Base-by-base conservation (phyloP, 2,329 filamentous ascomycete species). In the Penicillium verrucosum region DNA sequence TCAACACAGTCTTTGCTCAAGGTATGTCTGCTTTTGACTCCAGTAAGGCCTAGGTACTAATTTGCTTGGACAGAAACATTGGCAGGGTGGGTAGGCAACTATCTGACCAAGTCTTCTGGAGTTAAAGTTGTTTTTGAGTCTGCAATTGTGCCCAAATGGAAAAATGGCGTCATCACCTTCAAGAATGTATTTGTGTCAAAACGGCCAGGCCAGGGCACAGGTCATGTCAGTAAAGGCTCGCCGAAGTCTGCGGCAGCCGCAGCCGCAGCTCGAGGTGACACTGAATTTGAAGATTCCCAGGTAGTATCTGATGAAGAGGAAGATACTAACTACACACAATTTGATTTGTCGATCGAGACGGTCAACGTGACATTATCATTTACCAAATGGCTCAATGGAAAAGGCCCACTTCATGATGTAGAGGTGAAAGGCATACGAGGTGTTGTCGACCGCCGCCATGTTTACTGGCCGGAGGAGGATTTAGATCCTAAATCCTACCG, bases 351-450 rank as follows among this genome's bases (percentile, higher is more conserved):
- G 0, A 90, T 99, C 57, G 90, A 94, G 60, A 95, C 90, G 0
- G 90, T 99, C 60, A 96, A 99, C 68, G 93, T 99, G 41, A 97
- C 93, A 0, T 75, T 99, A 27, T 99, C 94, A 0, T 97, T 99
- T 66, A 82, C 92, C n/a, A 97, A 97, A 71, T 99, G 94, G 94
- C 95, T 96, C 85, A 97, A 96, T 66, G 93, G 94, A 23, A 97
- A 93, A 73, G 94, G 94, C 0, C 81, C 95, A 6, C 79, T 99
- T 9, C 88, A 90, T 65, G 90, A 97, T 70, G 94, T 99, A 41
- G 92, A 97, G 70, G 88, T 99, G 51, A 94, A 92, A 69, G 94
- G 94, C 5, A 89, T 99, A 30, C 85, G 94, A 58, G 94, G 94
- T 23, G 90, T 97, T 5, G 82, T 99, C 43, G 94, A 99, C 74